A percentile compares a stretch with the other conserved stretches of the same genome.
Evolutionary conservation across 306 rosid genomes (phyloP).

Genomic region (Delonix regia): DNA sequence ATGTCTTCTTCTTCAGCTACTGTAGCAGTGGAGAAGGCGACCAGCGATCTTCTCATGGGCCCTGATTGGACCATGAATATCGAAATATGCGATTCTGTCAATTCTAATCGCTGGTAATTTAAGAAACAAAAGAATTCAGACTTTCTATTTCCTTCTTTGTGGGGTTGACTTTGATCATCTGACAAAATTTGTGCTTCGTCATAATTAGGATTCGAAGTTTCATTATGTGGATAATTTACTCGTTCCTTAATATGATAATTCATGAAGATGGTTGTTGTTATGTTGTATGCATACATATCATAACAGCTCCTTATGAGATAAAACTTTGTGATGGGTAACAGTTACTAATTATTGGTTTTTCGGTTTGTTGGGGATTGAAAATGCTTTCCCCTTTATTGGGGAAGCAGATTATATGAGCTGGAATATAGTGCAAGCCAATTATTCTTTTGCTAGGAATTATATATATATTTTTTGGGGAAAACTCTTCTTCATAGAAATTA

Average conservation of each 20-base stretch:
- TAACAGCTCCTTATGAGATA: conserved; percentile 11
- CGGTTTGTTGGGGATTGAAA: conserved; percentile 19
- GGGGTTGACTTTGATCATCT: conserved; percentile 42
- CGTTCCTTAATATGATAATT: conserved; percentile 25
- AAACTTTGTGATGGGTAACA: conserved; percentile 29
- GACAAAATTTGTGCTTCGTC: not conserved
- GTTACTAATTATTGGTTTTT: not conserved
- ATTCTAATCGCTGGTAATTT: conserved; percentile 84
- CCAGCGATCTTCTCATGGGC: conserved; percentile 96
- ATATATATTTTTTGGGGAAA: not conserved
- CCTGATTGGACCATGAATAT: conserved; percentile 99
- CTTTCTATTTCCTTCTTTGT: not conserved
- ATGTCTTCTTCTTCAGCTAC: conserved; percentile 88
- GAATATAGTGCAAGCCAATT: conserved; percentile 4
- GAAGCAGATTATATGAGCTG: conserved; percentile 6
- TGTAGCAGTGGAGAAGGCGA: conserved; percentile 98
- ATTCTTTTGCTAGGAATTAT: not conserved
- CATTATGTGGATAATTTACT: not conserved
- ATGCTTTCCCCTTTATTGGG: not conserved
- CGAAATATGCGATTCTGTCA: conserved; percentile 96
- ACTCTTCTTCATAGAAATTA: conserved; percentile 6
- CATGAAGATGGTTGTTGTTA: conserved; percentile 29
- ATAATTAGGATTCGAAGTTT: not conserved
- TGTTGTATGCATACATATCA: not conserved
- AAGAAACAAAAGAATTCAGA: conserved; percentile 16